Evolutionary conservation across 495 filamentous ascomycete species (phyloP).

Genomic region (Astrocystis sublimbata): DNA sequence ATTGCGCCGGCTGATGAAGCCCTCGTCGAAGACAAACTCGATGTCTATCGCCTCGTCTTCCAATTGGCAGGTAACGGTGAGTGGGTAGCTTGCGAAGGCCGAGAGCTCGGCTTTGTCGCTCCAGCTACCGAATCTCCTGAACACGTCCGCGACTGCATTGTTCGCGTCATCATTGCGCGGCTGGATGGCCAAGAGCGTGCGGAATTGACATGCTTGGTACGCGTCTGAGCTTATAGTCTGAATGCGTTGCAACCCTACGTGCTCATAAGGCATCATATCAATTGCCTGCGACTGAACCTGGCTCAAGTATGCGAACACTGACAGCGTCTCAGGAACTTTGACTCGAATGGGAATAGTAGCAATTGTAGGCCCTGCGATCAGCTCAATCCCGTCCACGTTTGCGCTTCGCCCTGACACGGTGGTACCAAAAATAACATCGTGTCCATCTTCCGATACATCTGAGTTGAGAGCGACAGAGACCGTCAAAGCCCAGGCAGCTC

Average conservation of each 20-base stretch:
- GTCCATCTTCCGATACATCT: too few relatives aligned
- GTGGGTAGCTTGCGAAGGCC: too few relatives aligned
- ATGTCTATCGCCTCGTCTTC: too few relatives aligned
- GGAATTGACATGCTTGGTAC: background rate
- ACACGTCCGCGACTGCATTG: too few relatives aligned
- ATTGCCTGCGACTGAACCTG: conserved; percentile 50
- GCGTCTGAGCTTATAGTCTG: conserved; percentile 52
- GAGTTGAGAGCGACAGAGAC: conserved; percentile 48
- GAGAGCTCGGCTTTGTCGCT: too few relatives aligned
- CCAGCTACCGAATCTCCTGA: too few relatives aligned
- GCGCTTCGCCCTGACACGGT: conserved; percentile 53
- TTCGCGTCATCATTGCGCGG: too few relatives aligned
- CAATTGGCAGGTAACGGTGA: too few relatives aligned
- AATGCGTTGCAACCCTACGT: conserved; percentile 63
- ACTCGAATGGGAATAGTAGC: conserved; percentile 60
- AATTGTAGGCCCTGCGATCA: conserved; percentile 55
- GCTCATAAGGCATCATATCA: conserved; percentile 55
- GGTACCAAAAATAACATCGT: conserved; percentile 56
- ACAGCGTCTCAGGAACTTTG: conserved; percentile 29
- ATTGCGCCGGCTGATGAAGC: too few relatives aligned
- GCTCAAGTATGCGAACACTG: conserved; percentile 37
- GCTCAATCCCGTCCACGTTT: conserved; percentile 45
- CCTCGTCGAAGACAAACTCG: too few relatives aligned
- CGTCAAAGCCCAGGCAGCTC: conserved; percentile 59
- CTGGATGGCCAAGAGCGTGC: background rate